These are phyloP conservation scores for Salix arbutifolia DNA, from an alignment of 345 rosid genomes.

Conservation along the genomic window DNA sequence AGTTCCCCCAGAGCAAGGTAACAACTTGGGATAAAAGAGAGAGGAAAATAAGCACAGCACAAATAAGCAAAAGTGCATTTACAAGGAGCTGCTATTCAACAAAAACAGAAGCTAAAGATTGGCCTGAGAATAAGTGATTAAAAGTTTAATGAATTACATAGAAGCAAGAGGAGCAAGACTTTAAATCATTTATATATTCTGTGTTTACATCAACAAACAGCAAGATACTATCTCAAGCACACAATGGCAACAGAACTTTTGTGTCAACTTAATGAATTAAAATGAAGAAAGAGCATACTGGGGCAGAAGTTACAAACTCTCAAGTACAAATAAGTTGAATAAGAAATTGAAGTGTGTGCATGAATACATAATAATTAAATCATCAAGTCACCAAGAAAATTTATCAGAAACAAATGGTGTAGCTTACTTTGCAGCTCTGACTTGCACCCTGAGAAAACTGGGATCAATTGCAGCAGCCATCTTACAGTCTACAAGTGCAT, in stretches of 20 bases:
- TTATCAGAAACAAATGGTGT: slow-evolving; percentile 18
- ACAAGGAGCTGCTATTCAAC: not conserved
- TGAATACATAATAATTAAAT: not conserved
- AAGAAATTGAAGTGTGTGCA: not conserved
- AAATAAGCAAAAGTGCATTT: not conserved
- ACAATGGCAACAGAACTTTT: not conserved
- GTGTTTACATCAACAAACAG: not conserved
- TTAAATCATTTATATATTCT: not conserved
- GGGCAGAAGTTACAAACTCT: not conserved
- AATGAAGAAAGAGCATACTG: not conserved
- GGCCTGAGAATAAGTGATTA: not conserved
- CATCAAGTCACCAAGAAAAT: not conserved
- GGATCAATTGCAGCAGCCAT: slow-evolving; percentile 79
- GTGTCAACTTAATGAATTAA: not conserved
- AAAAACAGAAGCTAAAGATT: not conserved
- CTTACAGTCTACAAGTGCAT: slow-evolving; percentile 79
- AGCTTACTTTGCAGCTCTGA: slow-evolving; percentile 86
- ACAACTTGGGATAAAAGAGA: slow-evolving; percentile 50
- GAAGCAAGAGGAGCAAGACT: not conserved
- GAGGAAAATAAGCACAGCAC: slow-evolving; percentile 17
- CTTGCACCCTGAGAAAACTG: slow-evolving; percentile 73
- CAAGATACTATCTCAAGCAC: not conserved
- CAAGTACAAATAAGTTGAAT: not conserved
- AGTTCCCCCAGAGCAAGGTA: slow-evolving; percentile 88
- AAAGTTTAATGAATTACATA: not conserved